Percentiles rank a stretch among this genome's conserved stretches.
Conservation (phyloP, 2,329 filamentous ascomycete species). For the Aschersonia sp. region DNA sequence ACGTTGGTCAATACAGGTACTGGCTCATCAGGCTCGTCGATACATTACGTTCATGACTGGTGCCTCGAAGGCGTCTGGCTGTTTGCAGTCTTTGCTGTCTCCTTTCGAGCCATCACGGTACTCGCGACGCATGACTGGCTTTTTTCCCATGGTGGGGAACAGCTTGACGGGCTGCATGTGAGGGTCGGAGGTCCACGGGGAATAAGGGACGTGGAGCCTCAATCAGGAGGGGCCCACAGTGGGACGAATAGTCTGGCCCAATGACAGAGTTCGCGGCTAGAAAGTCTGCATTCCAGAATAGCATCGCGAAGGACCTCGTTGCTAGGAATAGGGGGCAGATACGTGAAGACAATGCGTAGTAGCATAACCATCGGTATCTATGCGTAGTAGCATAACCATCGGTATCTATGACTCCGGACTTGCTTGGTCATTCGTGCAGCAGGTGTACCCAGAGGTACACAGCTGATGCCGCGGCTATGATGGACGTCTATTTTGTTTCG, state of each 20-base stretch:
- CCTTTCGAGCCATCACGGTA: background rate
- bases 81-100: background rate
- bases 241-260: background rate
- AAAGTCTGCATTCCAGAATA: background rate
- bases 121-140: too few relatives aligned
- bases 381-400: background rate
- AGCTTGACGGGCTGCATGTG: background rate
- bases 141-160: background rate
- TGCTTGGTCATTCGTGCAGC: too few relatives aligned
- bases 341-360: background rate
- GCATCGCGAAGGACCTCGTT: background rate
- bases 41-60: background rate
- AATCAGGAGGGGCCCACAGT: background rate
- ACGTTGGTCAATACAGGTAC: background rate
- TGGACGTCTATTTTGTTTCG: too few relatives aligned
- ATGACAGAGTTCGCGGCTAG: background rate
- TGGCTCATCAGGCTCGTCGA: background rate
- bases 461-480: too few relatives aligned
- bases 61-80: background rate
- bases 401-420: too few relatives aligned
- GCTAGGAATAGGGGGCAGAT: background rate
- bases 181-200: background rate
- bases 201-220: background rate
- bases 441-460: too few relatives aligned
- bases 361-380: background rate